A percentile compares a stretch with the other conserved stretches of the same genome.
phyloP scores from a whole-genome alignment of 805 yeast genomes.

The Sugiyamaella lignohabitans region DNA sequence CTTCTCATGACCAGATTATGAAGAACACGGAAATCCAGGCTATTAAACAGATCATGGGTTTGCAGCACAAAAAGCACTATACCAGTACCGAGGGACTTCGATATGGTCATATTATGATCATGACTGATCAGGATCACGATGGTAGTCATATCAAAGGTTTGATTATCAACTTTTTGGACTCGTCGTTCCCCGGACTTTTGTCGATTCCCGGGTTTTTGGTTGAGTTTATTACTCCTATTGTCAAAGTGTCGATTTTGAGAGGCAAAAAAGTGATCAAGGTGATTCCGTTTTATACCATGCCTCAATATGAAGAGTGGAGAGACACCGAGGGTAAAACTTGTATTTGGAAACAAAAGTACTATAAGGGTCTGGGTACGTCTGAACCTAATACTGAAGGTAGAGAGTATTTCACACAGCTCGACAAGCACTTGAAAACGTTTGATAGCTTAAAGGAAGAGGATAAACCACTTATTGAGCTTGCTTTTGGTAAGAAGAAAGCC shows the following conservation, averaged over 20 bases:
- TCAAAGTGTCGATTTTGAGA: constrained; percentile 71
- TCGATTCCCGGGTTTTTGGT: constrained; percentile 86
- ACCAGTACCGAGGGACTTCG: constrained; percentile 67
- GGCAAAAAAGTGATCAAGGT: constrained; percentile 39
- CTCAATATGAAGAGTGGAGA: constrained; percentile 93
- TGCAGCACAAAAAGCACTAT: constrained; percentile 85
- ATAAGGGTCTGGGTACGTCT: constrained; percentile 98
- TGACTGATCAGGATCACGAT: constrained; percentile 99
- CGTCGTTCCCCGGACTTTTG: constrained; percentile 88
- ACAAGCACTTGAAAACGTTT: constrained; percentile 78
- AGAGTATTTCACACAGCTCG: constrained; percentile 80
- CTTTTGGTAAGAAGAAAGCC: constrained; percentile 90
- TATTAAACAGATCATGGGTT: constrained; percentile 88
- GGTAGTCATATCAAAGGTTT: constrained; percentile 97
- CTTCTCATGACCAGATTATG: constrained; percentile 88
- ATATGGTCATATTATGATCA: constrained; percentile 96
- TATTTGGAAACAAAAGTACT: constrained; percentile 90
- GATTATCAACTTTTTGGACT: constrained; percentile 84
- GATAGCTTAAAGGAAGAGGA: constrained; percentile 73
- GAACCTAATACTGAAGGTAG: constrained; percentile 65
- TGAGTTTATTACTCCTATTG: constrained; percentile 95
- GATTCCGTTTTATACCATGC: constrained; percentile 85
- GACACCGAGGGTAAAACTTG: constrained; percentile 66
- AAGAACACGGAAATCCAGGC: constrained; percentile 94
- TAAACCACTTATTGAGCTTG: constrained; percentile 72